A percentile compares a stretch with the other conserved stretches of the same genome.
Evolutionary conservation across 306 rosid genomes (phyloP).

Genomic region (Vachellia collinsii): DNA sequence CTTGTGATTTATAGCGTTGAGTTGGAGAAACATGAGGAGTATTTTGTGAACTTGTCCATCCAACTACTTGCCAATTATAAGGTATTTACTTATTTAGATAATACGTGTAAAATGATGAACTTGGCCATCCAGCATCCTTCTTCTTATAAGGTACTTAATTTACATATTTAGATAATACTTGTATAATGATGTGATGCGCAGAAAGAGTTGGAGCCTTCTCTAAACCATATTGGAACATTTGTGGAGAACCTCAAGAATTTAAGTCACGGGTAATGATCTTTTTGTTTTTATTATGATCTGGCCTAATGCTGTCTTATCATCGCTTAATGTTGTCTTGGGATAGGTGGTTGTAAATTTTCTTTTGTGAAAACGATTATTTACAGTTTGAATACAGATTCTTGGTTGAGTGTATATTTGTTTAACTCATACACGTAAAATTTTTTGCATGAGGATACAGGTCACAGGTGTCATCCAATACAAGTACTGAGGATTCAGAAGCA

Average conservation of each 20-base stretch:
- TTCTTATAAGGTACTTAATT: conserved; percentile 64
- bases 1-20: conserved; percentile 69
- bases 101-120: conserved; percentile 39
- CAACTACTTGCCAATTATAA: conserved; percentile 79
- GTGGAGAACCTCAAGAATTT: conserved; percentile 80
- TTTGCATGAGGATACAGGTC: conserved; percentile 58
- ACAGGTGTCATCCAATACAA: conserved; percentile 47
- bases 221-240: conserved; percentile 67
- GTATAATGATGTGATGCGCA: conserved; percentile 47
- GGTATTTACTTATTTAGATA: conserved; percentile 50
- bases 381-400: neutral
- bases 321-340: conserved; percentile 13
- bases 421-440: neutral
- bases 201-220: conserved; percentile 88
- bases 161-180: conserved; percentile 9
- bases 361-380: conserved; percentile 12
- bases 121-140: conserved; percentile 72
- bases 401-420: neutral
- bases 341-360: conserved; percentile 11
- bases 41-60: conserved; percentile 73
- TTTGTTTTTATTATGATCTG: conserved; percentile 28
- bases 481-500: conserved; percentile 57
- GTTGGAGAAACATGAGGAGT: conserved; percentile 84
- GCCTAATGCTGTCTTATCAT: conserved; percentile 2
- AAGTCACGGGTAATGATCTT: conserved; percentile 61